A percentile compares a stretch with the other conserved stretches of the same genome.
Conservation (phyloP, 345 rosid species). For the Linum tenue region DNA sequence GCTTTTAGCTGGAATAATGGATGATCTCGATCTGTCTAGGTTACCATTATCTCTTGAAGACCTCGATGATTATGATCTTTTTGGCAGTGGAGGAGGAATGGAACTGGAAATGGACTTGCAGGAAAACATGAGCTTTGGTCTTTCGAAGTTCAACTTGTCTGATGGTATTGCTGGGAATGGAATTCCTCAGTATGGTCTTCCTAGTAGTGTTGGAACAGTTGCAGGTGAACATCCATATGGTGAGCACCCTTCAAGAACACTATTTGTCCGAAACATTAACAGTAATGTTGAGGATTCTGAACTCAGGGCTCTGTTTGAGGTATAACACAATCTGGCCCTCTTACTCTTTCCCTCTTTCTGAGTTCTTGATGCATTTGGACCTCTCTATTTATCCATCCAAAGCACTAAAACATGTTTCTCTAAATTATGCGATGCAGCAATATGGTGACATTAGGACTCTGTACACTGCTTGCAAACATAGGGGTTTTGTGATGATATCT, state of each 20-base stretch:
- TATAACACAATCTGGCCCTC: constrained; percentile 9
- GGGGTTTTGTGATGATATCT: constrained; percentile 80
- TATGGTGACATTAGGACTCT: constrained; percentile 64
- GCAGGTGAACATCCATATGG: constrained; percentile 75
- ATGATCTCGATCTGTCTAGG: constrained; percentile 52
- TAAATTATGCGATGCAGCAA: constrained; percentile 33
- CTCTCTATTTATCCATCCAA: neutral
- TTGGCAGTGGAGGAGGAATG: constrained; percentile 70
- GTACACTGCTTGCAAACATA: constrained; percentile 68
- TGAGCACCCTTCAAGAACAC: constrained; percentile 74
- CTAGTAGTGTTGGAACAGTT: constrained; percentile 52
- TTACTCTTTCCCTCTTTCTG: no score
- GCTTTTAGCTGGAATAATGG: constrained; percentile 59
- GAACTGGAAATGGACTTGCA: constrained; percentile 46
- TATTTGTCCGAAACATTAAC: constrained; percentile 69
- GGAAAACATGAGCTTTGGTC: constrained; percentile 36
- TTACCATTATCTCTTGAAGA: constrained; percentile 54
- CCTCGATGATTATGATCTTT: constrained; percentile 60
- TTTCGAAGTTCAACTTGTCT: constrained; percentile 35
- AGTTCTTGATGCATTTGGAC: neutral
- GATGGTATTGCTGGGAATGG: constrained; percentile 43
- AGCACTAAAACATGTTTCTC: neutral
- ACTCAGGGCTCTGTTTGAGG: constrained; percentile 53
- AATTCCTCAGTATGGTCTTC: constrained; percentile 30
- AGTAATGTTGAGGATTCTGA: constrained; percentile 68